Evolutionary conservation across 805 yeast species (phyloP), one percentile per base, ranked within the genome.

Genomic region (Starmerella kuoi): DNA sequence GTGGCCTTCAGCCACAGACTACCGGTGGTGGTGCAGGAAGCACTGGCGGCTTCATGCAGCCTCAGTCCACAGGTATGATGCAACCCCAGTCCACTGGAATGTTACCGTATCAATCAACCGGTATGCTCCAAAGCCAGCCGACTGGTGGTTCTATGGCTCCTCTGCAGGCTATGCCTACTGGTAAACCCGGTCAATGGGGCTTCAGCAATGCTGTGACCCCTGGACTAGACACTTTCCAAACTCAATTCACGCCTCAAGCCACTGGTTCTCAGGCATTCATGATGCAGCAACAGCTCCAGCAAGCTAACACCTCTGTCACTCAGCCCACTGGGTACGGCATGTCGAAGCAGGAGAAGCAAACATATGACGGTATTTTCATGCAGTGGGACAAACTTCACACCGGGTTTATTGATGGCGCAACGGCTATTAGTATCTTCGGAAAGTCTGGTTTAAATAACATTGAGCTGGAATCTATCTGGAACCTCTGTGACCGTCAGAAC

Each of bases 381-480:
- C 86, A 91, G 31, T 88, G 94, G 85, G 96, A 87, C 56, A 65
- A 74, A 14, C 55, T 66, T 31, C 70, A 70, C 36, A 64, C 65
- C 34, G 97, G 97, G 0, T 74, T 62, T 49, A 68, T 88, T 46
- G 79, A 77, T 44, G 94, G 95, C 14, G 73, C 74, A 21, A 75
- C 78, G 11, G 95, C 95, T 2, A 82, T 88, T 40, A 75, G 75
- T 43, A 78, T 91, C 36, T 86, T 91, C 60, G 78, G 91, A 42
- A 88, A 91, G 63, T 81, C 94, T 18, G 97, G 97, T 2, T 72
- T 91, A 51, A 70, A 77, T 42, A 76, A 95, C 60, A 68, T 76
- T 4, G 96, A 87, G 55, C 69, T 88, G 48, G 97, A 87, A 61
- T 70, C 77, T 32, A 86, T 91, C 48, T 88, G 98, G 98, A 82